Conservation (phyloP, 2,329 filamentous ascomycete species). For the Podosphaera leucotricha region DNA sequence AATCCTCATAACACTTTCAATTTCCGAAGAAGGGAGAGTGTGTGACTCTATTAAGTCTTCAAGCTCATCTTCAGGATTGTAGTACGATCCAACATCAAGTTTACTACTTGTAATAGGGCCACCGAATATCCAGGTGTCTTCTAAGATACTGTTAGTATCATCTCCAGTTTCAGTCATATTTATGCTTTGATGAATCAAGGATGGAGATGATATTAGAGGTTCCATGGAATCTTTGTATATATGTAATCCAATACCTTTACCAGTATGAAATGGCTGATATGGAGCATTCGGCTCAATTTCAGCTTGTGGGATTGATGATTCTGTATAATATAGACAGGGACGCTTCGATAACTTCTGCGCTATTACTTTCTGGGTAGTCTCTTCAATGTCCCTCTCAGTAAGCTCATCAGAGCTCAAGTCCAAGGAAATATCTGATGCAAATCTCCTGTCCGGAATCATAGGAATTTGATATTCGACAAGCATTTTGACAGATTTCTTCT, state of each 20-base stretch:
- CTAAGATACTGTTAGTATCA: slow-evolving; percentile 1
- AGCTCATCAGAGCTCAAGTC: slow-evolving; percentile 25
- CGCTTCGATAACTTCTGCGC: slow-evolving; percentile 11
- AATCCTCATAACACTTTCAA: slow-evolving; percentile 35
- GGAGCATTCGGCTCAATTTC: slow-evolving; percentile 92
- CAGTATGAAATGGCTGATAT: slow-evolving; percentile 89
- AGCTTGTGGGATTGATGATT: slow-evolving; percentile 45
- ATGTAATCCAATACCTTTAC: slow-evolving; percentile 58
- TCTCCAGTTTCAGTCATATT: neutral
- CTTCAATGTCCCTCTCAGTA: slow-evolving; percentile 10
- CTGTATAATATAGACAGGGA: slow-evolving; percentile 20
- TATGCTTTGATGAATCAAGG: neutral
- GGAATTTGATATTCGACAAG: slow-evolving; percentile 39
- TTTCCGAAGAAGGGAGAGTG: slow-evolving; percentile 36
- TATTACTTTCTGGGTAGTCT: slow-evolving; percentile 15
- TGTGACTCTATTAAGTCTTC: slow-evolving; percentile 25
- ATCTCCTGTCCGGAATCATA: slow-evolving; percentile 31
- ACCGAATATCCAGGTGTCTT: slow-evolving; percentile 34
- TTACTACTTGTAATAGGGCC: slow-evolving; percentile 26
- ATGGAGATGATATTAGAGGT: slow-evolving; percentile 7
- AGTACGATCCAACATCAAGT: slow-evolving; percentile 27
- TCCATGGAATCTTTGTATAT: slow-evolving; percentile 24
- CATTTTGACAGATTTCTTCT: slow-evolving; percentile 25
- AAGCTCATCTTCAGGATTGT: slow-evolving; percentile 27
- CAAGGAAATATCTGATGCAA: slow-evolving; percentile 31